Conservation (phyloP, 331 rosid species). For the Acacia pycnantha region DNA sequence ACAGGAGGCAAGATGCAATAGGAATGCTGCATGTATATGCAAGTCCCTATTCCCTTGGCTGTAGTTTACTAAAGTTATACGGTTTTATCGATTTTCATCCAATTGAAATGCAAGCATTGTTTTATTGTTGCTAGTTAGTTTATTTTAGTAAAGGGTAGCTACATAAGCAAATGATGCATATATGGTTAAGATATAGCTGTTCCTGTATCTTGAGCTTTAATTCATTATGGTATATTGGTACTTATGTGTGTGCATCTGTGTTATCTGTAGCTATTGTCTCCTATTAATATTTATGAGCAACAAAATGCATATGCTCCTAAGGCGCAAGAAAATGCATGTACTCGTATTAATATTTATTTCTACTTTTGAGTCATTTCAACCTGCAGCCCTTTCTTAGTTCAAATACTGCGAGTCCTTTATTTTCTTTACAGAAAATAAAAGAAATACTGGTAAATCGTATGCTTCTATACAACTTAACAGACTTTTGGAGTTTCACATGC, state of each 20-base stretch:
- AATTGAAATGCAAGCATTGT: constrained; percentile 2
- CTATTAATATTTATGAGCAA: background rate
- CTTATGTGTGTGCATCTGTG: constrained; percentile 1
- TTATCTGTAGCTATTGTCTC: background rate
- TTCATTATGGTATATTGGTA: background rate
- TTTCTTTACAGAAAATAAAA: background rate
- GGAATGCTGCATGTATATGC: constrained; percentile 62
- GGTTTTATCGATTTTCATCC: background rate
- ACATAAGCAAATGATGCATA: background rate
- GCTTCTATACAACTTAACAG: background rate
- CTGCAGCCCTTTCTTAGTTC: background rate
- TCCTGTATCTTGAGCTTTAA: background rate
- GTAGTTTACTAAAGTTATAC: constrained; percentile 22
- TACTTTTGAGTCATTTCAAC: background rate
- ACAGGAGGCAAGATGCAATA: constrained; percentile 56
- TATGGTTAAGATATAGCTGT: background rate
- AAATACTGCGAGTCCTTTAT: background rate
- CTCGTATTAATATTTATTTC: background rate
- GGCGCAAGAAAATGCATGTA: background rate
- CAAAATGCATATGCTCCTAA: background rate
- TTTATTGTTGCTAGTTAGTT: background rate
- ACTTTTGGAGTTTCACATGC: background rate
- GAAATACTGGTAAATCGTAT: background rate
- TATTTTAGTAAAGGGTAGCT: background rate
- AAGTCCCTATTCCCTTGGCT: constrained; percentile 54